Percentiles rank a stretch among this genome's conserved stretches.
phyloP scores from a whole-genome alignment of 306 rosid species.

The Potentilla sterilis region DNA sequence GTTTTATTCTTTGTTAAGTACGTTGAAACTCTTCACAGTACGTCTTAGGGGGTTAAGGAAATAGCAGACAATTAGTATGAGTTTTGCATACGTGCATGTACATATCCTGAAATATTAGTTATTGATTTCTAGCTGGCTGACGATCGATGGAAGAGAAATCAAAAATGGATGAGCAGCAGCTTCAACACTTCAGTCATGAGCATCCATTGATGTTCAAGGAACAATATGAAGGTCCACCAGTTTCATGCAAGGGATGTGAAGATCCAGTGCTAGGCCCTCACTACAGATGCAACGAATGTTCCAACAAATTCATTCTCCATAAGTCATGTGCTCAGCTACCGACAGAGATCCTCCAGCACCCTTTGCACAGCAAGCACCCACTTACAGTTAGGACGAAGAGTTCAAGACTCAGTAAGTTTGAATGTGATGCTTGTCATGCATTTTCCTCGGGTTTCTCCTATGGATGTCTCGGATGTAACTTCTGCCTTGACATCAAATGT shows the following conservation, averaged over 20 bases:
- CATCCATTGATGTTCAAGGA: background rate
- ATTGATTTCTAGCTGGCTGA: too few relatives aligned
- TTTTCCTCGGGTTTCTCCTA: background rate
- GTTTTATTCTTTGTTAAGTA: too few relatives aligned
- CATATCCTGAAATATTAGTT: too few relatives aligned
- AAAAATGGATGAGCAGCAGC: background rate
- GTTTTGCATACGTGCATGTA: too few relatives aligned
- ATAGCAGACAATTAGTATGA: too few relatives aligned
- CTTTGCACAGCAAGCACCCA: background rate
- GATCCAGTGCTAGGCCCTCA: background rate
- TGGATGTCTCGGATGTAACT: background rate
- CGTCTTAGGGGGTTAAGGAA: too few relatives aligned
- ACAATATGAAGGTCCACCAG: background rate
- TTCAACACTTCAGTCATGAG: background rate
- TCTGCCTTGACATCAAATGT: background rate
- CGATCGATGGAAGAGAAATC: too few relatives aligned
- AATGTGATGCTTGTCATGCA: background rate
- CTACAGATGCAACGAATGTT: background rate
- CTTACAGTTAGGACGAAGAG: background rate
- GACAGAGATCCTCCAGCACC: background rate
- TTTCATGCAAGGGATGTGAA: background rate
- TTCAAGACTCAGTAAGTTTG: too few relatives aligned
- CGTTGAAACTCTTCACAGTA: too few relatives aligned
- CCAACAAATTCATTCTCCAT: background rate
- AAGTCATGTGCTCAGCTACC: background rate